Evolutionary conservation across 345 rosid genomes (phyloP).

Genomic region (Salix arbutifolia): DNA sequence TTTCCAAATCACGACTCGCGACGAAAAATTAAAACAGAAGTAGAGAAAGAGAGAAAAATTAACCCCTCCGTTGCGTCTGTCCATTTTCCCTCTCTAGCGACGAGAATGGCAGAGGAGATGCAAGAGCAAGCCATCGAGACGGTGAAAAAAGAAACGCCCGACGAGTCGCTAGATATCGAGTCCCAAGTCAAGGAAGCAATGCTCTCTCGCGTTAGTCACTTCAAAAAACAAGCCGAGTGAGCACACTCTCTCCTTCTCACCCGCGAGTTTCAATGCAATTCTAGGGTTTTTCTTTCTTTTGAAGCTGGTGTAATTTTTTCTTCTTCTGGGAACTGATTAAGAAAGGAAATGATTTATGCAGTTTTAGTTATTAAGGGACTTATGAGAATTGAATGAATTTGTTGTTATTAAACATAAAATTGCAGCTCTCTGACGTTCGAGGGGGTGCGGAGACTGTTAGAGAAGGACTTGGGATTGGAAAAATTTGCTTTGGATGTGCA

Average conservation of each 20-base stretch:
- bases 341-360: not conserved
- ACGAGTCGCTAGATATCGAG: constrained; percentile 36
- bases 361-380: not conserved
- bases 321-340: not conserved
- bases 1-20: not conserved
- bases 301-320: not conserved
- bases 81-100: not conserved
- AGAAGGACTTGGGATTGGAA: constrained; percentile 74
- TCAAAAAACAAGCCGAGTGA: constrained; percentile 71
- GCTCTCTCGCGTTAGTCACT: constrained; percentile 62
- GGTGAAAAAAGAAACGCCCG: constrained; percentile 14
- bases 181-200: constrained; percentile 57
- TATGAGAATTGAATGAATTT: not conserved
- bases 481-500: constrained; percentile 64
- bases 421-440: constrained; percentile 71
- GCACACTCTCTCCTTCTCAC: not conserved
- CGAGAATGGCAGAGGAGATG: constrained; percentile 37
- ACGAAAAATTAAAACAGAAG: not conserved
- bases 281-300: not conserved
- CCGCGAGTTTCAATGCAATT: not conserved
- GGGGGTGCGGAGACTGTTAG: constrained; percentile 78
- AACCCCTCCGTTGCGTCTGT: too few relatives aligned
- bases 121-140: constrained; percentile 14
- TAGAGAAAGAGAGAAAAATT: not conserved
- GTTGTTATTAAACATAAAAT: not conserved